These are phyloP conservation scores for Penicillium capsulatum DNA, from an alignment of 2,329 filamentous ascomycete genomes.

Conservation along the genomic window DNA sequence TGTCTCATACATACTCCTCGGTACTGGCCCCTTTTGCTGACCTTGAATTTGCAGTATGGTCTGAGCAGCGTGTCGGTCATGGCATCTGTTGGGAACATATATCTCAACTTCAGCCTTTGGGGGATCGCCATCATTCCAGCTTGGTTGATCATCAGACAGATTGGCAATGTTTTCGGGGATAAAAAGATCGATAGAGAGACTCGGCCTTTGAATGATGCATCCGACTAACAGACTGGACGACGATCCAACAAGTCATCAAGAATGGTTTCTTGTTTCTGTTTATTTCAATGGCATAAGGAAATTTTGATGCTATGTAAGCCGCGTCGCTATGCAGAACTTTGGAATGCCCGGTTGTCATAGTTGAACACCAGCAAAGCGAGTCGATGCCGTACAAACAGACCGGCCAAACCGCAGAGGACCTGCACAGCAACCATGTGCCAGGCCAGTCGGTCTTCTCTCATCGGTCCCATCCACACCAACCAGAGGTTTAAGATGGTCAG, in stretches of 20 bases:
- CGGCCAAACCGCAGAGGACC: slow-evolving; percentile 68
- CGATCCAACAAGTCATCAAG: no score
- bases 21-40: slow-evolving; percentile 4
- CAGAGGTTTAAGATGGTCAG: slow-evolving; percentile 92
- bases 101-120: slow-evolving; percentile 69
- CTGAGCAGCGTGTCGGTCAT: slow-evolving; percentile 60
- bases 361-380: slow-evolving; percentile 85
- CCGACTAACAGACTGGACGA: no score
- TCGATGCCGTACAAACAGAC: slow-evolving; percentile 78
- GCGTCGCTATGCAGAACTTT: slow-evolving; percentile 10
- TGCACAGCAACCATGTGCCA: slow-evolving; percentile 78
- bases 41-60: slow-evolving; percentile 53
- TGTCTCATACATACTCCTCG: slow-evolving; percentile 4
- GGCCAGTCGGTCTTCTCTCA: slow-evolving; percentile 80
- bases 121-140: slow-evolving; percentile 59
- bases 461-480: slow-evolving; percentile 90
- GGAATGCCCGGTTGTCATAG: slow-evolving; percentile 65
- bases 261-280: no score
- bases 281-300: no score
- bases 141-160: slow-evolving; percentile 61
- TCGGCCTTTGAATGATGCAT: slow-evolving; percentile 7
- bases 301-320: no score
- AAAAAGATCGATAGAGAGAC: slow-evolving; percentile 28
- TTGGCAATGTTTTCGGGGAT: slow-evolving; percentile 43
- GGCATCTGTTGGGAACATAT: slow-evolving; percentile 62